Evolutionary conservation across 2,329 filamentous ascomycete species (phyloP), one percentile per base, ranked within the genome.

Genomic region (Dactylonectria estremocensis): DNA sequence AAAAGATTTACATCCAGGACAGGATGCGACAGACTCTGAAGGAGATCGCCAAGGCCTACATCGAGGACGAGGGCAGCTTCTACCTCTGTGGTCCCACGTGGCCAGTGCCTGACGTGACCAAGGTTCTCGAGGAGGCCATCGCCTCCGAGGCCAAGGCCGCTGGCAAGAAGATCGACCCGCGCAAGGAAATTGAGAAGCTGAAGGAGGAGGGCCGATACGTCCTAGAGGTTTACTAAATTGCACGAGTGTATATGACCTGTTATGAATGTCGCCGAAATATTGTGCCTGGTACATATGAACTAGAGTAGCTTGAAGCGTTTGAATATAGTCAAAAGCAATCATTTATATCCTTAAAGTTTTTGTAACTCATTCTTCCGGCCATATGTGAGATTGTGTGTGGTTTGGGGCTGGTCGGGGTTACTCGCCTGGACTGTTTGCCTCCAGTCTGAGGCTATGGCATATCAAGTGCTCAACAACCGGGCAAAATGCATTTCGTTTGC

Each of bases 1-100:
- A 98, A 85, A 99, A 99, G 91, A 97, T 99, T 72, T 99, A 99
- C 84, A 99, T 99, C 78, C 96, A 99, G 86, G 96, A 99, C 81
- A 90, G 95, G 73, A 99, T 99, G 96, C 88, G 96, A 65, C 88
- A 98, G 88, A 94, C 92, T 0, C 84, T 98, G 67, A 84, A 86
- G 50, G 91, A 96, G 69, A 97, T 99, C 71, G 88, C 94, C 66
- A 86, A 95, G 82, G 93, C 95, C 0, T 98, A 98, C 81, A 90
- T 98, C 72, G 86, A 91, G 77, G 90, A 98, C 73, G 92, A 96
- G 76, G 96, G 96, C 64, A 92, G 92, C 37, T 99, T 99, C 85
- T 99, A 99, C 83, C 91, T 99, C 18, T 99, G 96, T 80, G 96
- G 96, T 50, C 96, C 96, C 33, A 99, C 96, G 1, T 99, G 96